These are phyloP conservation scores for Metschnikowia anglica DNA, from an alignment of 805 yeast genomes.

Conservation along the genomic window DNA sequence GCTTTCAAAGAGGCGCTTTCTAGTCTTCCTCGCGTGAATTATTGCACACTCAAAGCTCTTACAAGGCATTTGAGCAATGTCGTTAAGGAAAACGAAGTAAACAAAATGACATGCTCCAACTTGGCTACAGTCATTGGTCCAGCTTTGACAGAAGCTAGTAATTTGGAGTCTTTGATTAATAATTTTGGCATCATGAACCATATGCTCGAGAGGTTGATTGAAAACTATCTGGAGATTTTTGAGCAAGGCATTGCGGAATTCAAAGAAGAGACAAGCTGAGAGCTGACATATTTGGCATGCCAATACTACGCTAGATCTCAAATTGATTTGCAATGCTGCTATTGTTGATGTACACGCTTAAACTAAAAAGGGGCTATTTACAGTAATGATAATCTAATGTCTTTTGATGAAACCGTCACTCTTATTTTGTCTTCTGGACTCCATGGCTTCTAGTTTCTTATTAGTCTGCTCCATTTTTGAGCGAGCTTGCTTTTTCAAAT, in stretches of 20 bases:
- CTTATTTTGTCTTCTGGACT: constrained; percentile 32
- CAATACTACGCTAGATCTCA: too few species aligned
- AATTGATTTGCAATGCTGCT: too few species aligned
- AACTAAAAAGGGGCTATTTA: constrained; percentile 6
- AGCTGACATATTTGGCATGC: not conserved
- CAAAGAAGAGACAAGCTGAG: not conserved
- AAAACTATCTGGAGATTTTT: constrained; percentile 35
- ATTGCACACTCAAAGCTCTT: constrained; percentile 63
- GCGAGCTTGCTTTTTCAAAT: constrained; percentile 32
- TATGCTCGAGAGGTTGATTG: constrained; percentile 50
- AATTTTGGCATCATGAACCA: constrained; percentile 57
- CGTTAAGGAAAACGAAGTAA: constrained; percentile 61
- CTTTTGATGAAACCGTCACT: constrained; percentile 40
- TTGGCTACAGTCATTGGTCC: constrained; percentile 86
- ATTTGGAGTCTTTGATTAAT: constrained; percentile 44
- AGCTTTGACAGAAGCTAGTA: constrained; percentile 55
- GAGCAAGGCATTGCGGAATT: not conserved
- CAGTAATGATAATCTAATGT: constrained; percentile 26
- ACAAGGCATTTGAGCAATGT: constrained; percentile 69
- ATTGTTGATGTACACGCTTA: too few species aligned
- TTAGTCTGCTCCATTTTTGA: constrained; percentile 36
- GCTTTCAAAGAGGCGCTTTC: constrained; percentile 33
- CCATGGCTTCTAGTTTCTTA: constrained; percentile 37
- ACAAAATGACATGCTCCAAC: constrained; percentile 87
- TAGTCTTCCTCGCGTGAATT: constrained; percentile 63